Conservation (phyloP, 768 basidiomycete genomes). For the Mycena sanguinolenta region DNA sequence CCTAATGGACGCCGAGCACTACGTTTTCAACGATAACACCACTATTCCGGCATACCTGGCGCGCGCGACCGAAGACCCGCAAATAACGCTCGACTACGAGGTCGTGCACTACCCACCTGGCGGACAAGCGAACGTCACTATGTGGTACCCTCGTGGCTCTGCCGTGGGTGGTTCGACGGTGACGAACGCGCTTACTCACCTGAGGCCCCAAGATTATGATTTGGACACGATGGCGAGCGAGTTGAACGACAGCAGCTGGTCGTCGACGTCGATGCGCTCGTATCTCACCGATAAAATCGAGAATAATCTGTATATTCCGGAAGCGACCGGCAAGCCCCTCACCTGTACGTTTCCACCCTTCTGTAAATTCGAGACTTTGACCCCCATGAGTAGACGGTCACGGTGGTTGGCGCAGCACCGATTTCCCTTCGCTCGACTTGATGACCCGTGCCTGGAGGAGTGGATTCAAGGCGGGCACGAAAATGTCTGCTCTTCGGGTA, state of each 20-base stretch:
- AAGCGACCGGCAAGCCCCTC: conserved; percentile 11
- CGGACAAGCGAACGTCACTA: conserved; percentile 32
- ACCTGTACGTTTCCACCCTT: conserved; percentile 7
- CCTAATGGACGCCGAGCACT: conserved; percentile 30
- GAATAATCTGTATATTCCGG: too few relatives aligned
- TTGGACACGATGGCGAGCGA: too few relatives aligned
- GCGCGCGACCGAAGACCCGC: too few relatives aligned
- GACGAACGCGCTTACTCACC: conserved; percentile 20
- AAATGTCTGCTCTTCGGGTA: conserved; percentile 27
- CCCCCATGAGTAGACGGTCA: conserved; percentile 20
- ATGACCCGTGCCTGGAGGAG: conserved; percentile 22
- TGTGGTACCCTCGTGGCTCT: conserved; percentile 32
- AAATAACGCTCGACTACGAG: too few relatives aligned
- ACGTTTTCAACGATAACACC: too few relatives aligned
- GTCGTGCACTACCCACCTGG: too few relatives aligned
- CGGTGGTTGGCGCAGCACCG: conserved; percentile 30
- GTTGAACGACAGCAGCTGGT: too few relatives aligned
- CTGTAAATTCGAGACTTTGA: background rate
- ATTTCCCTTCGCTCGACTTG: conserved; percentile 29
- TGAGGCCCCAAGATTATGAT: too few relatives aligned
- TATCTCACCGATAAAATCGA: too few relatives aligned
- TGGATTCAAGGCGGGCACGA: conserved; percentile 16
- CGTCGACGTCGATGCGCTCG: too few relatives aligned
- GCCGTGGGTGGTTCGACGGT: conserved; percentile 30
- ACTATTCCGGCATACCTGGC: too few relatives aligned